phyloP scores from a whole-genome alignment of 805 yeast species.

The Ogataea haglerorum region DNA sequence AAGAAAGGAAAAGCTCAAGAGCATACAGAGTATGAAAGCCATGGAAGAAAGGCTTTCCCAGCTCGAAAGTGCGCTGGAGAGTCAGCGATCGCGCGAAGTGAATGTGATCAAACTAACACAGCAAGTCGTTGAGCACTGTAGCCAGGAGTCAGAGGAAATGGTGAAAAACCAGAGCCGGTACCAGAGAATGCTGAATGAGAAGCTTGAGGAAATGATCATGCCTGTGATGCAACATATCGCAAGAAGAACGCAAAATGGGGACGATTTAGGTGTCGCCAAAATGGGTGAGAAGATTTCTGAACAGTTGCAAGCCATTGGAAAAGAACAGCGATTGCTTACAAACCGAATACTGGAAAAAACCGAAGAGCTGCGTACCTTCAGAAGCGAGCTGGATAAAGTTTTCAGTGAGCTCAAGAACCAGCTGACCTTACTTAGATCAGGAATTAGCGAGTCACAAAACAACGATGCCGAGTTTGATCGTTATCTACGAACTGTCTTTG shows the following conservation, averaged over 20 bases:
- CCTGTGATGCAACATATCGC: slow-evolving; percentile 16
- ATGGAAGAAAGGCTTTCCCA: slow-evolving; percentile 32
- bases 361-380: slow-evolving; percentile 11
- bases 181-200: slow-evolving; percentile 14
- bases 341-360: slow-evolving; percentile 8
- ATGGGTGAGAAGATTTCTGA: neutral
- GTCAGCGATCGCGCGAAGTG: slow-evolving; percentile 13
- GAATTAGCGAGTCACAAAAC: slow-evolving; percentile 1
- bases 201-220: slow-evolving; percentile 15
- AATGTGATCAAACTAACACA: slow-evolving; percentile 12
- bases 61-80: slow-evolving; percentile 33
- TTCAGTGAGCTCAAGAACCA: neutral
- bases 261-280: neutral
- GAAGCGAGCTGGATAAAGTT: slow-evolving; percentile 7
- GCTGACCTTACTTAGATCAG: neutral
- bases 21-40: slow-evolving; percentile 14
- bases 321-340: slow-evolving; percentile 8
- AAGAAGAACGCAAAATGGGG: neutral
- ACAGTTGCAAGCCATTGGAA: slow-evolving; percentile 4
- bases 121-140: slow-evolving; percentile 28
- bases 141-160: slow-evolving; percentile 26
- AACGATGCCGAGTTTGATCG: slow-evolving; percentile 10
- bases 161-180: slow-evolving; percentile 18
- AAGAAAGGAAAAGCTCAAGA: slow-evolving; percentile 23
- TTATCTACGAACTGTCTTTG: neutral